Conservation (phyloP, 192 early-diverging fungal genomes). For the Linnemannia hyalina region DNA sequence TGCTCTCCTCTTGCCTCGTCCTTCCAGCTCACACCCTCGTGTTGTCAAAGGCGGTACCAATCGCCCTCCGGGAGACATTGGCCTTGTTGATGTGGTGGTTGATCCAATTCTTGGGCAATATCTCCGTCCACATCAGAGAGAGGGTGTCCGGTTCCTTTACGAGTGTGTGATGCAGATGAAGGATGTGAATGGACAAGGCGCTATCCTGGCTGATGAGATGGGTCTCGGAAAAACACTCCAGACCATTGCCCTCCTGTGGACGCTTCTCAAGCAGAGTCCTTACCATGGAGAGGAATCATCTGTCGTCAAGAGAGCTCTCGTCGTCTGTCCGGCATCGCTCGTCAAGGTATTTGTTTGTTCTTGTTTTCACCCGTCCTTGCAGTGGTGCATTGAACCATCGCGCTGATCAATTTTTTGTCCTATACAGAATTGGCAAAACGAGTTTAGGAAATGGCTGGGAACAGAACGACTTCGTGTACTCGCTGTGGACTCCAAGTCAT, state of each 20-base stretch:
- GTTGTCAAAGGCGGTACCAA: conserved; percentile 36
- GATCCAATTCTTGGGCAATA: conserved; percentile 61
- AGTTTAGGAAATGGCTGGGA: conserved; percentile 69
- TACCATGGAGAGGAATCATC: conserved; percentile 51
- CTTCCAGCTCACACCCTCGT: conserved; percentile 42
- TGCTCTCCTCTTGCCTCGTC: conserved; percentile 54
- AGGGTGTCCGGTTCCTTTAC: conserved; percentile 63
- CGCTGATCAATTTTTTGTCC: neutral
- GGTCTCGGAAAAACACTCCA: conserved; percentile 76
- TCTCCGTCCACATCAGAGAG: conserved; percentile 62
- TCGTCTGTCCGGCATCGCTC: conserved; percentile 64
- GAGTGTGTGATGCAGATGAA: conserved; percentile 66
- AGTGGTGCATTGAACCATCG: neutral
- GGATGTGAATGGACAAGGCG: conserved; percentile 83
- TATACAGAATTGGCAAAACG: conserved; percentile 63
- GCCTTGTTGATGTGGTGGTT: conserved; percentile 63
- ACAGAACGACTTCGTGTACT: conserved; percentile 59
- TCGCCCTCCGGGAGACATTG: conserved; percentile 33
- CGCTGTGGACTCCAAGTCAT: conserved; percentile 59
- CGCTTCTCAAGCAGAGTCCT: conserved; percentile 59
- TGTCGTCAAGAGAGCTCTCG: conserved; percentile 51
- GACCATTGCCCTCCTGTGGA: conserved; percentile 71
- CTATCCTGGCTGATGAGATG: conserved; percentile 79
- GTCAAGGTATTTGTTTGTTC: conserved; percentile 35
- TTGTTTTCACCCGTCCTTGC: neutral